Evolutionary conservation across 805 yeast genomes (phyloP), one percentile per base, ranked within the genome.

Genomic region (Zygosaccharomyces gambellarensis): DNA sequence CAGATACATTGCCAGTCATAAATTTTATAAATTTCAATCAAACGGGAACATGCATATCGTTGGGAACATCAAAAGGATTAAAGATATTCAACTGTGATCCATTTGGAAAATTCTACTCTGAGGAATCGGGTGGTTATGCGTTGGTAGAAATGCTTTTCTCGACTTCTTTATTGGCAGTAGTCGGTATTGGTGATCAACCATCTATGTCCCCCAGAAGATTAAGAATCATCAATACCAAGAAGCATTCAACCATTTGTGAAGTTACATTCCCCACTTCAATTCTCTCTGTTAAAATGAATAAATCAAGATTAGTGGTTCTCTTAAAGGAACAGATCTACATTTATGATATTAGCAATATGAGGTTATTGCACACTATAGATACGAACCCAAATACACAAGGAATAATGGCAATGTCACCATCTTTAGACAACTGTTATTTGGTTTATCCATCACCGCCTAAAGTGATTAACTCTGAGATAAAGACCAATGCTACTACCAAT

Each of bases 381-480:
- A 73, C 76, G 0, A 60, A 69, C 41, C 62, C 79, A 2, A 78
- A 72, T 49, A 71, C 76, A 8, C 71, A 70, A 51, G 88, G 90
- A 0, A 63, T 85, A 23, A 75, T 85, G 47, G 80, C 89, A 0
- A 64, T 86, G 29, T 81, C 89, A 0, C 76, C 82, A 3, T 72
- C 70, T 10, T 61, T 66, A 2, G 79, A 78, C 3, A 71, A 73
- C 55, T 79, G 79, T 49, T 80, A 72, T 48, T 67, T 86, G 52
- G 90, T 87, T 0, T 86, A 85, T 59, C 90, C 92, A 0, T 82
- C 88, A 3, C 90, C 90, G 0, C 90, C 88, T 14, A 82, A 79
- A 57, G 71, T 76, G 5, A 56, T 64, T 2, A 57, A 62, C 64
- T 74, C 52, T 51, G 69, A 66, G 29, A 63, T 66, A 10, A 62